Evolutionary conservation across 352 stramenopile genomes (phyloP).

Genomic region (Phytopythium litorale): DNA sequence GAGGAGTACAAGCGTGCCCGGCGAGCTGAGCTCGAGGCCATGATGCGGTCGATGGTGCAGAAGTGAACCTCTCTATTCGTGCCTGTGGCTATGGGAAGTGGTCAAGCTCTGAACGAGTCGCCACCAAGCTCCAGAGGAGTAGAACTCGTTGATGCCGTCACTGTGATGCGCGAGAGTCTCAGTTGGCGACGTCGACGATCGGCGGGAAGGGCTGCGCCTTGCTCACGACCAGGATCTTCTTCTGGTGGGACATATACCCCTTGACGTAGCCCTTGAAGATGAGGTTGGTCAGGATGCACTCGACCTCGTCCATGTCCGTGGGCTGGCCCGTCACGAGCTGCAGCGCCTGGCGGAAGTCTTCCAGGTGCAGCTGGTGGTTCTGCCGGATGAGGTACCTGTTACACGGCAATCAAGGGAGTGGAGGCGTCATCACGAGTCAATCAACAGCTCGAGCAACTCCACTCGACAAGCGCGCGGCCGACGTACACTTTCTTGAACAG

Average conservation of each 20-base stretch:
- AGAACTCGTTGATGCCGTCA: not conserved
- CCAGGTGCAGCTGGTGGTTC: constrained; percentile 88
- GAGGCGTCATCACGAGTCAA: not conserved
- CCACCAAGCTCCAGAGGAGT: not conserved
- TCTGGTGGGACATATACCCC: constrained; percentile 96
- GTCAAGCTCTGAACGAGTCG: not conserved
- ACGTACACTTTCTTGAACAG: constrained; percentile 96
- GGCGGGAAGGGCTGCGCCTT: constrained; percentile 93
- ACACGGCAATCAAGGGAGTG: not conserved
- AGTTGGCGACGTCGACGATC: constrained; percentile 75
- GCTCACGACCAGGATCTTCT: constrained; percentile 94
- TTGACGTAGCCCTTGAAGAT: constrained; percentile 97
- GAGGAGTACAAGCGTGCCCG: constrained; percentile 63
- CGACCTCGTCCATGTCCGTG: constrained; percentile 95
- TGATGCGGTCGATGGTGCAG: constrained; percentile 64
- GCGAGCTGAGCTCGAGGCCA: constrained; percentile 57
- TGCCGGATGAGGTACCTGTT: constrained; percentile 74
- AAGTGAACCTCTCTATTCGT: constrained; percentile 21
- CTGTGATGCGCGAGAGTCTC: not conserved
- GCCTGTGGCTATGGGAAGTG: not conserved
- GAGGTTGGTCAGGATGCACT: constrained; percentile 96
- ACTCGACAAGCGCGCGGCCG: not conserved
- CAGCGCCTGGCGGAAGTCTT: constrained; percentile 87
- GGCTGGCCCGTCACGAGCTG: constrained; percentile 78
- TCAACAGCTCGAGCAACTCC: not conserved